Evolutionary conservation across 2,329 filamentous ascomycete genomes (phyloP), one percentile per base, ranked within the genome.

Genomic region (Talaromyces sp.): DNA sequence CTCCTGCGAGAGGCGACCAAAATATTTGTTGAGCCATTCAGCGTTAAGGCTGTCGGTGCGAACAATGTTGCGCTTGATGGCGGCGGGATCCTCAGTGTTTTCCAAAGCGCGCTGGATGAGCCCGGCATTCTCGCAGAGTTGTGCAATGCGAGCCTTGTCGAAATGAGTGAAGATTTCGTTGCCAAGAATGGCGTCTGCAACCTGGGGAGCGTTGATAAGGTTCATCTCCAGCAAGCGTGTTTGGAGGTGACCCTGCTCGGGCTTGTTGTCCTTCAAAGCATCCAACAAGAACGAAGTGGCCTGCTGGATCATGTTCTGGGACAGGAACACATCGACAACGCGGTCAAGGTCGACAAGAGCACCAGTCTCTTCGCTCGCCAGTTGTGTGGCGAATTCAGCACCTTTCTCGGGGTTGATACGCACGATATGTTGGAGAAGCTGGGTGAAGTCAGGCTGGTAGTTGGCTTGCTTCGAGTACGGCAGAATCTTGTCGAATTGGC

Each of bases 121-220:
- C 58, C 93, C 92, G 58, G 93, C 93, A 74, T 96, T 90, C 80
- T 99, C 95, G 74, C 95, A 99, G 59, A 99, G 85, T 66, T 89
- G 85, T 27, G 93, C 91, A 76, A 99, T 91, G 65, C 92, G 89
- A 53, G 87, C 80, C 81, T 91, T 96, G 79, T 99, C 95, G 72
- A 96, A 99, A 79, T 99, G 87, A 0, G 92, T 92, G 78, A 99
- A 98, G 90, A 99, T 97, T 70, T 98, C 92, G 71, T 99, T 99
- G 67, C 93, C 91, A 47, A 99, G 85, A 68, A 99, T 99, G 36
- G 95, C 95, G 76, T 99, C 96, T 3, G 96, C 95, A 59, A 99
- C 96, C 76, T 98, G 95, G 57, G 95, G 95, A 1, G 95, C 96
- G 68, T 96, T 96, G 77, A 96, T 84, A 65, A 99, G 80, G 77